Percentiles rank a stretch among this genome's conserved stretches.
phyloP scores from a whole-genome alignment of 139 green algal genomes.

The Closterium sp. region DNA sequence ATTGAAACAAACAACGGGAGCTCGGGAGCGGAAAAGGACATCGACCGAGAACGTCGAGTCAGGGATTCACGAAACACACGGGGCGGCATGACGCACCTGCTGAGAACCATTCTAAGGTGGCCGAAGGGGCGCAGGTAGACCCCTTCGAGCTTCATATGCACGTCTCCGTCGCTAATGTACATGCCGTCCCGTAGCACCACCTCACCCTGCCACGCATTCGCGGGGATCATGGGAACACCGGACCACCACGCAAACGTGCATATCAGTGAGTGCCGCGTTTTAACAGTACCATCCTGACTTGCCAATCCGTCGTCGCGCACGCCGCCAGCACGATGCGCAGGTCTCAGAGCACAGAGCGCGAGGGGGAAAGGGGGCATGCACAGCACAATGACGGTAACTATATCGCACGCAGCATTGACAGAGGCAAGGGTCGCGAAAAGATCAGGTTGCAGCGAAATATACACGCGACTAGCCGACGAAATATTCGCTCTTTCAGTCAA shows the following conservation, averaged over 20 bases:
- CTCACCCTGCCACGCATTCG: conserved; percentile 58
- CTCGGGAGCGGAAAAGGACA: background rate
- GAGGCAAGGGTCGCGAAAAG: background rate
- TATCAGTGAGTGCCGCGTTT: no score
- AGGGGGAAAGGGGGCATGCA: no score
- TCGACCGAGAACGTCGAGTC: background rate
- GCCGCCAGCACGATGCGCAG: background rate
- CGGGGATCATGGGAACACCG: no score
- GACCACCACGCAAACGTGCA: no score
- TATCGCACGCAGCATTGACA: background rate
- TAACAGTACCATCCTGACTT: background rate
- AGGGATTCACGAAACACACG: no score
- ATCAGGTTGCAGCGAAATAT: background rate
- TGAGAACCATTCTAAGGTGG: conserved; percentile 36
- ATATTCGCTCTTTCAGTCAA: no score
- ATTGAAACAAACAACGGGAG: background rate
- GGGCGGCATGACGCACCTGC: conserved; percentile 9
- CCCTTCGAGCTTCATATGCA: conserved; percentile 61
- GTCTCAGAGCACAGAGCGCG: no score
- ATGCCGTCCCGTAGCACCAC: conserved; percentile 65
- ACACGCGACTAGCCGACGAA: background rate
- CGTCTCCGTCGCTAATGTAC: conserved; percentile 59
- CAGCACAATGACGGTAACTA: no score
- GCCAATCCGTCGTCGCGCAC: background rate
- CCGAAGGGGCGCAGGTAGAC: conserved; percentile 34